Evolutionary conservation across 768 basidiomycete species (phyloP).

Genomic region (Lactarius sp.): DNA sequence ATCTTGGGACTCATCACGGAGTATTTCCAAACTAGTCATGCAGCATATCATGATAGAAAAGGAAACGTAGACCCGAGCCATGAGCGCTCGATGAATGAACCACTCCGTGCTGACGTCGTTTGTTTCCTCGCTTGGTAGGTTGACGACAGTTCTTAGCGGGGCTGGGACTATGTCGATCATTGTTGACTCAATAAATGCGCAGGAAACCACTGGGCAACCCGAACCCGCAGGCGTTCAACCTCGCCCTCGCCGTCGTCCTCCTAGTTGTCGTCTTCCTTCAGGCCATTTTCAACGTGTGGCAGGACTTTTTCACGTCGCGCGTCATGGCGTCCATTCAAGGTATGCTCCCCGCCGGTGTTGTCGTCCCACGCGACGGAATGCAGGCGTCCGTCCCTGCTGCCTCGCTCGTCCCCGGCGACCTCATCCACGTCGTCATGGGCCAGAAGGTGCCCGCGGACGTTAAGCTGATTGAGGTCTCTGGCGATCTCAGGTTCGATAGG

Average conservation of each 20-base stretch:
- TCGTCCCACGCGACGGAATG: constrained; percentile 51
- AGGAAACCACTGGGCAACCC: constrained; percentile 60
- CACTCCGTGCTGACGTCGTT: too few species aligned
- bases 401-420: constrained; percentile 62
- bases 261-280: constrained; percentile 39
- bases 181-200: not conserved
- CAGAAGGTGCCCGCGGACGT: constrained; percentile 69
- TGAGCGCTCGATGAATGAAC: too few species aligned
- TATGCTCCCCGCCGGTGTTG: constrained; percentile 60
- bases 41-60: too few species aligned
- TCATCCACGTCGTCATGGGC: too few species aligned
- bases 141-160: not conserved
- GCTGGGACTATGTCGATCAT: too few species aligned
- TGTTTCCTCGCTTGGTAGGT: constrained; percentile 51
- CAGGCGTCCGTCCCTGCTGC: constrained; percentile 48
- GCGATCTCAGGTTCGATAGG: constrained; percentile 57
- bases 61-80: too few species aligned
- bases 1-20: too few species aligned
- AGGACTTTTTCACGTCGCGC: constrained; percentile 52
- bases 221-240: constrained; percentile 47
- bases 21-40: too few species aligned
- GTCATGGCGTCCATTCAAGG: constrained; percentile 62
- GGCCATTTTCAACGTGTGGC: constrained; percentile 45
- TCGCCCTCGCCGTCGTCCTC: constrained; percentile 57
- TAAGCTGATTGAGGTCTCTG: constrained; percentile 50